Evolutionary conservation across 108 stramenopile species (phyloP).

Genomic region (Cyclostephanos invisitatus): DNA sequence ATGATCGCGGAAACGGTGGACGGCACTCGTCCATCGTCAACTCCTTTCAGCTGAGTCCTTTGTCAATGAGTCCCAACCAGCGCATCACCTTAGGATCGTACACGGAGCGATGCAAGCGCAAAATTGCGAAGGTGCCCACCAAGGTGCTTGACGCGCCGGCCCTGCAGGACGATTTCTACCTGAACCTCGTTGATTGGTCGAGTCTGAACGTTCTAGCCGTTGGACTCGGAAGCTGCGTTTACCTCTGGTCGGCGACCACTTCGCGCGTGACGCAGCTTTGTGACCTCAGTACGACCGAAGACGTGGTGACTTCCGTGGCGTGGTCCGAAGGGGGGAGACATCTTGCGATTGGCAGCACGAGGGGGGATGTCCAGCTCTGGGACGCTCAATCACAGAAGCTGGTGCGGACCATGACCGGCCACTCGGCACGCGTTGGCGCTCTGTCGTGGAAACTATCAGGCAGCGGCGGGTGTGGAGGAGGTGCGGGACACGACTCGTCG

Average conservation of each 20-base stretch:
- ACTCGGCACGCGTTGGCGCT: slow-evolving; percentile 90
- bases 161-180: slow-evolving; percentile 98
- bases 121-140: slow-evolving; percentile 93
- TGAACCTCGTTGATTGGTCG: slow-evolving; percentile 98
- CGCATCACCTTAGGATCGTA: slow-evolving; percentile 62
- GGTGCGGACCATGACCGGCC: slow-evolving; percentile 82
- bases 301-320: slow-evolving; percentile 86
- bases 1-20: neutral
- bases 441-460: slow-evolving; percentile 82
- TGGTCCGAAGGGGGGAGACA: slow-evolving; percentile 93
- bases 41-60: slow-evolving; percentile 74
- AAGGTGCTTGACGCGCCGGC: slow-evolving; percentile 99
- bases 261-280: slow-evolving; percentile 92
- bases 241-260: slow-evolving; percentile 93
- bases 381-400: slow-evolving; percentile 86
- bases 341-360: slow-evolving; percentile 90
- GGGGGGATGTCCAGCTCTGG: slow-evolving; percentile 93
- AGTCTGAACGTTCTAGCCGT: slow-evolving; percentile 96
- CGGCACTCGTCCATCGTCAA: slow-evolving; percentile 65
- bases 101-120: slow-evolving; percentile 61
- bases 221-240: slow-evolving; percentile 93
- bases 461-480: slow-evolving; percentile 4
- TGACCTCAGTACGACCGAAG: slow-evolving; percentile 63
- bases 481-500: slow-evolving; percentile 10
- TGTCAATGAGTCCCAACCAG: slow-evolving; percentile 59